Conservation (phyloP, 176 grass and related monocot genomes). For the Aegilops tauschii region DNA sequence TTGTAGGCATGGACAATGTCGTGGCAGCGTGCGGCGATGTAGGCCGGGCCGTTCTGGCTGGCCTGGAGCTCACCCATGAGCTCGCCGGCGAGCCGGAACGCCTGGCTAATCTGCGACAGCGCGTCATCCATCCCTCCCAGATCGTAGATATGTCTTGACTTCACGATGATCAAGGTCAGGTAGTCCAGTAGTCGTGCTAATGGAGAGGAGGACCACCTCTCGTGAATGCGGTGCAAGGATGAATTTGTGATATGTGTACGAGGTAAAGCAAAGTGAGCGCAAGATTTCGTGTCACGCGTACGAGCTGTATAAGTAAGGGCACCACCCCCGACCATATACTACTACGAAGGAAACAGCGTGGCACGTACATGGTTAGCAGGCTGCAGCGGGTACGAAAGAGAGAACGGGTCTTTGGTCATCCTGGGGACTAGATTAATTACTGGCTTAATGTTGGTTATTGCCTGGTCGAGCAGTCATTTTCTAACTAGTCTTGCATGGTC, state of each 20-base stretch:
- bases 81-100: conserved; percentile 32
- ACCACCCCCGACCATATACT: background rate
- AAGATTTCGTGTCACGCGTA: background rate
- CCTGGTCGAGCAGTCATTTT: conserved; percentile 38
- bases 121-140: conserved; percentile 33
- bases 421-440: background rate
- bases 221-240: background rate
- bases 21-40: conserved; percentile 35
- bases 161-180: background rate
- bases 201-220: background rate
- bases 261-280: background rate
- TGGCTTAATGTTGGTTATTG: background rate
- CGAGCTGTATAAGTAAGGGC: background rate
- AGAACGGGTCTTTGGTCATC: conserved; percentile 41
- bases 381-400: conserved; percentile 5
- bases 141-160: too few relatives aligned
- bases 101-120: conserved; percentile 21
- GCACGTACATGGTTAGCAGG: background rate
- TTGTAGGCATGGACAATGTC: conserved; percentile 31
- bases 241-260: too few relatives aligned
- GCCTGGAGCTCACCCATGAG: conserved; percentile 39
- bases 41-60: conserved; percentile 30
- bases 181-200: background rate
- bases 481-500: conserved; percentile 19
- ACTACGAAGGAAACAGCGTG: conserved; percentile 32